Conservation (phyloP, 176 grass and related monocot species). For the Dendrocalamus sinicus region DNA sequence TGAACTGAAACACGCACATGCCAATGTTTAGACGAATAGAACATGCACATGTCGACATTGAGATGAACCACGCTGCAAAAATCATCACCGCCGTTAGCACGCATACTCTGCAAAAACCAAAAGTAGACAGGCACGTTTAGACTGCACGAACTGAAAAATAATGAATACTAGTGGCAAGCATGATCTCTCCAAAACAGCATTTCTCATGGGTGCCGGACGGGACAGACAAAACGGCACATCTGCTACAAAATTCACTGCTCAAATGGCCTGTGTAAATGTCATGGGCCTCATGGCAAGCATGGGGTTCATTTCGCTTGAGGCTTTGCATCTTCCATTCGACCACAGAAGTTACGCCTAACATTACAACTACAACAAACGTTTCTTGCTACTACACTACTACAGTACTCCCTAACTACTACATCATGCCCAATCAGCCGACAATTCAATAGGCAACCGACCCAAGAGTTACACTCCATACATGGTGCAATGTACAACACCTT, state of each 20-base stretch:
- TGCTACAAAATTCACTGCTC: slow-evolving; percentile 32
- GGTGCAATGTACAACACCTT: slow-evolving; percentile 27
- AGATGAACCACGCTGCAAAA: background rate
- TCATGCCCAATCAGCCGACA: slow-evolving; percentile 39
- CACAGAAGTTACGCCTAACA: slow-evolving; percentile 48
- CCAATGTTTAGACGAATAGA: background rate
- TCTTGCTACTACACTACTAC: slow-evolving; percentile 33
- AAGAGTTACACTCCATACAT: slow-evolving; percentile 47
- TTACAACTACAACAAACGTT: slow-evolving; percentile 51
- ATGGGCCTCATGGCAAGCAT: slow-evolving; percentile 27
- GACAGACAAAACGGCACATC: background rate
- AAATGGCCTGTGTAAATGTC: slow-evolving; percentile 46
- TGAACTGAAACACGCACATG: background rate
- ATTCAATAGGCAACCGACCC: slow-evolving; percentile 45
- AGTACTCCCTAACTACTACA: slow-evolving; percentile 41
- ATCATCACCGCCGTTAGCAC: background rate
- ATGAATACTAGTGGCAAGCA: background rate
- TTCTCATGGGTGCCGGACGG: background rate
- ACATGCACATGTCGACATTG: background rate
- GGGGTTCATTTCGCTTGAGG: slow-evolving; percentile 25
- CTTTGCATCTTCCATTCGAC: slow-evolving; percentile 18
- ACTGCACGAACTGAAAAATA: background rate
- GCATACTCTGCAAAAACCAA: background rate
- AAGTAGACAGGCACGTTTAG: too few species aligned
- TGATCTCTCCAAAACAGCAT: background rate